phyloP scores from a whole-genome alignment of 345 rosid genomes.

The Salix viminalis region DNA sequence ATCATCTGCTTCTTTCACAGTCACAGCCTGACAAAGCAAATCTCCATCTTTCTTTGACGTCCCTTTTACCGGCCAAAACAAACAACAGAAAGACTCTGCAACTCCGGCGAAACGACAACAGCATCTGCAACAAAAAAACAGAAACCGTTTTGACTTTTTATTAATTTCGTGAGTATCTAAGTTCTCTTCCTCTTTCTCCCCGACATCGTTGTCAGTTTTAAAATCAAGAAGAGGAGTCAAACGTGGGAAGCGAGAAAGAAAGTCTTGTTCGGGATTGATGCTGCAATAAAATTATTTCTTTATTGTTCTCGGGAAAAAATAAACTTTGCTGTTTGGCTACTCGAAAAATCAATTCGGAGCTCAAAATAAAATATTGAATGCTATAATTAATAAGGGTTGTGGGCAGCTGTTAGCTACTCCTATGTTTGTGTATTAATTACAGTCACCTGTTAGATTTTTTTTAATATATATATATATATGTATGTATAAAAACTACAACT shows the following conservation, averaged over 20 bases:
- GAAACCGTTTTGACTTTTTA: constrained; percentile 1
- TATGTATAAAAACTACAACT: constrained; percentile 18
- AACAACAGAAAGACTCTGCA: not conserved
- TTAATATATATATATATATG: no score
- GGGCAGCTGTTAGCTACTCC: constrained; percentile 19
- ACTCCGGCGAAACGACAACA: not conserved
- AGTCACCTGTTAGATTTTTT: constrained; percentile 4
- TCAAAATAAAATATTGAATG: constrained; percentile 25
- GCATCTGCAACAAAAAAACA: not conserved
- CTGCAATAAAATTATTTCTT: not conserved
- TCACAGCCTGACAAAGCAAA: not conserved
- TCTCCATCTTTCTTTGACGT: not conserved
- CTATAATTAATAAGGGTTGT: constrained; percentile 25
- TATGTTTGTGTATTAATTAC: constrained; percentile 30
- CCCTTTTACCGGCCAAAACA: not conserved
- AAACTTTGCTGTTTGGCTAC: constrained; percentile 21
- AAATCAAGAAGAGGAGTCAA: not conserved
- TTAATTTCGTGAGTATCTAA: not conserved
- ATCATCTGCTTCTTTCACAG: not conserved
- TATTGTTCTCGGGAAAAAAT: not conserved
- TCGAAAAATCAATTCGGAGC: constrained; percentile 7
- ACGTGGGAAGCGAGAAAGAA: not conserved
- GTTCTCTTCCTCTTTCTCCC: not conserved
- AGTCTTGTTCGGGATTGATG: constrained; percentile 7
- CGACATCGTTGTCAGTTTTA: constrained; percentile 23